These are phyloP conservation scores for Marsdenia floribunda DNA, from an alignment of 257 asterid species.

Conservation along the genomic window DNA sequence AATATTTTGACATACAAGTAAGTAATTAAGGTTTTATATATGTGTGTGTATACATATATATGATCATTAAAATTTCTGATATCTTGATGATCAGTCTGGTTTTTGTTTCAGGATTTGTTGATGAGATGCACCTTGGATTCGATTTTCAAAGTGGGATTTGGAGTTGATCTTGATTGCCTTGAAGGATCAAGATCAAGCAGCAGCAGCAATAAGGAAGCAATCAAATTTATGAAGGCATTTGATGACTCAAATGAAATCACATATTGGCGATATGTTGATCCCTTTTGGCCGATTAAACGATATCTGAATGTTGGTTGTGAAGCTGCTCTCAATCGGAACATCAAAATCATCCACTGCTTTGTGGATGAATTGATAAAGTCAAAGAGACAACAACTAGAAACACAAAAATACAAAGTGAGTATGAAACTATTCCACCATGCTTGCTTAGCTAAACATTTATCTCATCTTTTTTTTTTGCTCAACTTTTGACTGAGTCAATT, in stretches of 20 bases:
- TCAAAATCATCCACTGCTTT: constrained; percentile 40
- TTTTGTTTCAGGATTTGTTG: constrained; percentile 43
- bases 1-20: constrained; percentile 59
- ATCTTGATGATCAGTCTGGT: neutral
- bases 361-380: constrained; percentile 46
- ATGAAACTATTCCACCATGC: neutral
- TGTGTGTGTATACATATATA: too few species aligned
- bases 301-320: constrained; percentile 53
- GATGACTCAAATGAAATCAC: constrained; percentile 62
- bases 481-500: too few species aligned
- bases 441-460: neutral
- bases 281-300: constrained; percentile 55
- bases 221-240: constrained; percentile 51
- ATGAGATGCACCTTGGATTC: constrained; percentile 72
- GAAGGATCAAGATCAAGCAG: constrained; percentile 28
- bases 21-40: neutral
- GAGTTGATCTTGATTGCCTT: constrained; percentile 57
- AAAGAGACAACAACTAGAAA: constrained; percentile 41
- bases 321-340: constrained; percentile 48
- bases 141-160: constrained; percentile 75
- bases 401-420: constrained; percentile 36
- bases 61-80: neutral
- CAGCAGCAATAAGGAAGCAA: constrained; percentile 29
- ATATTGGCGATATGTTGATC: constrained; percentile 61
- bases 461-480: too few species aligned